Evolutionary conservation across 1,139 yeast species (phyloP), one percentile per base, ranked within the genome.

Genomic region (Suhomyces ambrosiae): DNA sequence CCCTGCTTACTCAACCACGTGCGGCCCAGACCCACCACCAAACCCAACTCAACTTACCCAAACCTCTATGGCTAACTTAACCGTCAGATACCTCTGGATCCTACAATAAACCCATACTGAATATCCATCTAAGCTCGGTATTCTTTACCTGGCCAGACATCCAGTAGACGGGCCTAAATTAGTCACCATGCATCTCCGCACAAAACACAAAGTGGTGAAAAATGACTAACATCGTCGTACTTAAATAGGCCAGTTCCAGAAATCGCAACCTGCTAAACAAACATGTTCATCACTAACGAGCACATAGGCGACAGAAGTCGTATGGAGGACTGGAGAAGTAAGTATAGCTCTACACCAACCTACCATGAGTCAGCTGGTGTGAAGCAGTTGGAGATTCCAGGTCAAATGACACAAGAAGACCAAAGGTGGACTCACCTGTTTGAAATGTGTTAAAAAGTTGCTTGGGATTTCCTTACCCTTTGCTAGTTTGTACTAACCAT

Each of bases 261-360:
- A 30, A 23, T 18, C 14, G 15, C 27, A n/a, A 12, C 14, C 11
- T 16, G 14, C 19, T 3, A 4, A 8, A 18, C 26, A 6, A 21
- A 19, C 11, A 87, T 87, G 96, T 88, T 86, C 76, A 82, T 86
- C 55, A 77, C 83, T 53, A 88, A 88, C 72, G 84, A 82, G 28
- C 76, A 86, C 63, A 74, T 82, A 43, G 96, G 96, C 41, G 95
- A 87, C 67, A 80, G 94, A 62, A 58, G 77, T 46, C 79, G 92
- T 50, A 63, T 86, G 57, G 96, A 88, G 65, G 96, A 88, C 67
- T 87, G 95, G 95, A 82, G 96, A 79, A 83, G 78, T 68, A 76
- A 58, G 74, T 70, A 9, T 4, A n/a, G 9, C 30, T 12, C n/a
- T 14, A 17, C 17, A 15, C 19, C 12, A n/a, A n/a, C n/a, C n/a